A percentile compares a stretch with the other conserved stretches of the same genome.
These are phyloP conservation scores for Manihot esculenta DNA, from an alignment of 441 rosid genomes.

Conservation along the genomic window DNA sequence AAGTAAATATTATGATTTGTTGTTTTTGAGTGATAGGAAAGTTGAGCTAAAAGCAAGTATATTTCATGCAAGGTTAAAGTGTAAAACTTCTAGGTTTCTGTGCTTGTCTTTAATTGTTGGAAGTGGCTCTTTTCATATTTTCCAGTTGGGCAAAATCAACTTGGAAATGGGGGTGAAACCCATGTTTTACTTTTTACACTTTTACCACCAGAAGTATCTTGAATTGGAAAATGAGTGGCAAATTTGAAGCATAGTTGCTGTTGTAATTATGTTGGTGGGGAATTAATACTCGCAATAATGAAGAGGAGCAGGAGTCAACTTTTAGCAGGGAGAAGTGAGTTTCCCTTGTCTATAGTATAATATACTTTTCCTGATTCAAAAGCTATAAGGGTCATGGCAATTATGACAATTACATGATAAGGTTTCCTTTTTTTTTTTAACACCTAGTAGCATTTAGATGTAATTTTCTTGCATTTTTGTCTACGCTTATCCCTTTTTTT, in stretches of 20 bases:
- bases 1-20: neutral
- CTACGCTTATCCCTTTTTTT: too few species aligned
- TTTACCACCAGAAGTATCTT: neutral
- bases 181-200: neutral
- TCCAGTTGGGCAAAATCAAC: neutral
- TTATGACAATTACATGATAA: neutral
- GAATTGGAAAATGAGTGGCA: slow-evolving; percentile 4
- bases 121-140: neutral
- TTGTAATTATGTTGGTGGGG: slow-evolving; percentile 15
- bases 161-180: neutral
- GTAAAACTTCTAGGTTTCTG: neutral
- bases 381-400: neutral
- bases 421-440: neutral
- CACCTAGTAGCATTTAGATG: neutral
- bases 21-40: neutral
- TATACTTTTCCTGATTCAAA: neutral
- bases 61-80: neutral
- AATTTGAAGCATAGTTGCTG: slow-evolving; percentile 3
- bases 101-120: neutral
- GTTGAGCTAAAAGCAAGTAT: neutral
- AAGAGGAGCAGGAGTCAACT: slow-evolving; percentile 10
- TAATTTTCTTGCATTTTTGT: neutral
- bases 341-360: neutral
- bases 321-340: slow-evolving; percentile 14
- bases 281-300: neutral